Evolutionary conservation across 2,329 filamentous ascomycete species (phyloP), one percentile per base, ranked within the genome.

Genomic region (Neophaeococcomyces mojaviensis): DNA sequence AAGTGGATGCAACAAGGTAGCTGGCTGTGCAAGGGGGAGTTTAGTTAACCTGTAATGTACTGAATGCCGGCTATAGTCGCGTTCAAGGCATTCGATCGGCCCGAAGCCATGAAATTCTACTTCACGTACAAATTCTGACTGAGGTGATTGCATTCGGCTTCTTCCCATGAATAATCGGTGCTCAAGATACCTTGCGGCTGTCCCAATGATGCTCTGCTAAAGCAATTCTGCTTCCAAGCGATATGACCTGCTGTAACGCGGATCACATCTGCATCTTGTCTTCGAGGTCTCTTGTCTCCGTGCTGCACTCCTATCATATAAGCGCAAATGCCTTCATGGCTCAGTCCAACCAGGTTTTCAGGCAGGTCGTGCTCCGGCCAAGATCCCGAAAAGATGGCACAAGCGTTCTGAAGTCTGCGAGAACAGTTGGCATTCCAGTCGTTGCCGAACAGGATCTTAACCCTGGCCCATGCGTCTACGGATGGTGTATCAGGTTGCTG

Each of bases 401-500:
- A 46, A n/a, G 49, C 47, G 20, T 48, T 55, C 24, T 47, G 44
- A 18, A 56, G 42, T 13, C 54, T 49, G 26, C 51, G 38, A n/a
- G 50, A 49, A 39, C 50, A 49, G n/a, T 47, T 46, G 10, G 50
- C 54, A 32, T 55, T 55, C 54, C 54, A 56, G 26, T 55, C 54
- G 28, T 53, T 51, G 37, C 50, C 49, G 30, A 53, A 56, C 10
- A 56, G 45, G n/a, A 54, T 42, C 36, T 49, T 48, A 40, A 55
- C 45, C 43, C 50, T 32, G 12, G 38, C 48, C 45, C 46, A 49
- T 37, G 47, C 4, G 7, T 34, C 16, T 5, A 13, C 33, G 13
- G 5, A 5, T 7, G 5, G 6, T 35, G 24, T 6, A 5, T 28
- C 24, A 10, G 24, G 24, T 28, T 6, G 24, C 10, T 28, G 5